phyloP scores from a whole-genome alignment of 805 yeast genomes.

The Candida maltosa region DNA sequence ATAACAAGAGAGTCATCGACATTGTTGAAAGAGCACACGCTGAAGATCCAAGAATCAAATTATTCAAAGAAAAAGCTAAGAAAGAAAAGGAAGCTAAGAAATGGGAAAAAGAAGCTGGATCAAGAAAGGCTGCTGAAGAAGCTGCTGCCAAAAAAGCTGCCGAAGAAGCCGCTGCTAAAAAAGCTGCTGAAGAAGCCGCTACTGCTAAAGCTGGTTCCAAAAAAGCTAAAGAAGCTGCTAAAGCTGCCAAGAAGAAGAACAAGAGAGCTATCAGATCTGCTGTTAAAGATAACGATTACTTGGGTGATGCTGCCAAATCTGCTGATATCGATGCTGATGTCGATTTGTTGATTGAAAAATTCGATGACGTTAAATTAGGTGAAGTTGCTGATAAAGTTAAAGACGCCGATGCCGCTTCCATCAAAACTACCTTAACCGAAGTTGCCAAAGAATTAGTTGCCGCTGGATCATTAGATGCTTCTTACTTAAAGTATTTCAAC shows the following conservation, averaged over 20 bases:
- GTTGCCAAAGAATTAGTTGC: slow-evolving; percentile 51
- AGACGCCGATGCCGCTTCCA: slow-evolving; percentile 52
- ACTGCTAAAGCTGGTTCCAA: slow-evolving; percentile 60
- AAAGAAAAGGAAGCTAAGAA: slow-evolving; percentile 90
- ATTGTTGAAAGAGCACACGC: slow-evolving; percentile 82
- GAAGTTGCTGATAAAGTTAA: slow-evolving; percentile 68
- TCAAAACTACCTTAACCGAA: slow-evolving; percentile 58
- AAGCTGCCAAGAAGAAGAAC: slow-evolving; percentile 97
- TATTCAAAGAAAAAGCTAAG: slow-evolving; percentile 91
- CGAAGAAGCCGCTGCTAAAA: slow-evolving; percentile 76
- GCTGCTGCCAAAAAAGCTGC: slow-evolving; percentile 84
- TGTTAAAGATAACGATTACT: slow-evolving; percentile 80
- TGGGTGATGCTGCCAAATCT: slow-evolving; percentile 72
- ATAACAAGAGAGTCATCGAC: slow-evolving; percentile 83
- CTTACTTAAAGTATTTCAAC: slow-evolving; percentile 51
- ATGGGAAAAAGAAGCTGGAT: slow-evolving; percentile 98
- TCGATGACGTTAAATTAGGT: slow-evolving; percentile 76
- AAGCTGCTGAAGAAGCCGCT: slow-evolving; percentile 71
- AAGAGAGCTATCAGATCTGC: slow-evolving; percentile 81
- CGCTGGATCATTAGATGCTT: slow-evolving; percentile 52
- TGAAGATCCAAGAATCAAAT: slow-evolving; percentile 93
- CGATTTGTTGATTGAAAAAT: slow-evolving; percentile 70
- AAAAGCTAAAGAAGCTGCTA: slow-evolving; percentile 91
- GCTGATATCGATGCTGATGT: slow-evolving; percentile 73
- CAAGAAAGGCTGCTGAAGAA: slow-evolving; percentile 93